Conservation (phyloP, 2,329 filamentous ascomycete species). For the Torrubiellomyces zombiae region DNA sequence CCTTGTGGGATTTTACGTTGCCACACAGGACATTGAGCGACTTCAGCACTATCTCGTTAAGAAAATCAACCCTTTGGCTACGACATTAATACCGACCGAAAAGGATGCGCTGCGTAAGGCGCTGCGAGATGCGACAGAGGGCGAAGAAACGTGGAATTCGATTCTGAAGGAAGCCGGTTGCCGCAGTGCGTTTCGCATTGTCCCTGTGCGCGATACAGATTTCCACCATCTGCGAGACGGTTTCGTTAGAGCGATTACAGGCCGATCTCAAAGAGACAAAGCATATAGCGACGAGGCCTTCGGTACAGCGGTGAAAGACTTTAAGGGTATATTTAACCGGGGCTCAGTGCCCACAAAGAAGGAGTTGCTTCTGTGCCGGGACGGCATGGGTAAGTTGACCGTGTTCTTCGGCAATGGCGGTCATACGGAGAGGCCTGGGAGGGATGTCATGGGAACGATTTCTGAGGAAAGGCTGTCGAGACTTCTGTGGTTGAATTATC, state of each 20-base stretch:
- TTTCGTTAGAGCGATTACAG: slow-evolving; percentile 72
- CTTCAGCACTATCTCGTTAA: slow-evolving; percentile 65
- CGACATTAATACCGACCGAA: slow-evolving; percentile 67
- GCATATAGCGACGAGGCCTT: slow-evolving; percentile 57
- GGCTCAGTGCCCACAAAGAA: slow-evolving; percentile 66
- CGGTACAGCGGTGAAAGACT: slow-evolving; percentile 54
- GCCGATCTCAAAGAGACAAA: slow-evolving; percentile 42
- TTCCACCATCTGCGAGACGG: slow-evolving; percentile 86
- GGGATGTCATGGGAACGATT: slow-evolving; percentile 51
- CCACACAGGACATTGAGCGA: slow-evolving; percentile 63
- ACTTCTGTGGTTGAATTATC: slow-evolving; percentile 76
- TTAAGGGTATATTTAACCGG: slow-evolving; percentile 68
- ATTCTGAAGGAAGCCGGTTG: slow-evolving; percentile 51
- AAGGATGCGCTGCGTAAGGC: slow-evolving; percentile 53
- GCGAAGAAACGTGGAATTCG: slow-evolving; percentile 58
- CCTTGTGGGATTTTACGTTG: slow-evolving; percentile 82
- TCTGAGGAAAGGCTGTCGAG: slow-evolving; percentile 65
- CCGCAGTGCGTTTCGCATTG: slow-evolving; percentile 66
- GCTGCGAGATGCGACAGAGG: slow-evolving; percentile 51
- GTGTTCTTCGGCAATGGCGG: slow-evolving; percentile 51
- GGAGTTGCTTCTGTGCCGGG: slow-evolving; percentile 57
- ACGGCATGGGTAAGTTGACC: slow-evolving; percentile 46
- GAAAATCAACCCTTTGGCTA: slow-evolving; percentile 60
- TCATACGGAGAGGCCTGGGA: slow-evolving; percentile 23
- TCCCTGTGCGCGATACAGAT: slow-evolving; percentile 86